These are phyloP conservation scores for Gossypium australe DNA, from an alignment of 345 rosid genomes.

Conservation along the genomic window DNA sequence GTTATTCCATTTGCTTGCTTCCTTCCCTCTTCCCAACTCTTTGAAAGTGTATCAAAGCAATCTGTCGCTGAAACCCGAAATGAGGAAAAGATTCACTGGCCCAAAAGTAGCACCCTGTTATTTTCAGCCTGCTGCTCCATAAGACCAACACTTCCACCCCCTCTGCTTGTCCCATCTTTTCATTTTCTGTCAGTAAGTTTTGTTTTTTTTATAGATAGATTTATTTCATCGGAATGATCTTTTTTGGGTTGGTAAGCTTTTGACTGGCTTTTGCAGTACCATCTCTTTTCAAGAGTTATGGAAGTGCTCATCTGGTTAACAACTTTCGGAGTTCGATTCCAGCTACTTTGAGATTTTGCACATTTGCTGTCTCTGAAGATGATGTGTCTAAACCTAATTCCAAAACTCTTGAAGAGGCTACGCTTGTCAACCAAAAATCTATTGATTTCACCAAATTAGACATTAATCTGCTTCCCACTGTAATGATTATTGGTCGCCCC, in stretches of 20 bases:
- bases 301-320: conserved; percentile 8
- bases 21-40: background rate
- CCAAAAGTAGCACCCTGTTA: background rate
- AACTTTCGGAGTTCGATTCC: conserved; percentile 7
- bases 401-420: conserved; percentile 19
- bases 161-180: conserved; percentile 1
- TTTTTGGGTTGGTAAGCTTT: background rate
- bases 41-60: background rate
- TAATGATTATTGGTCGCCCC: conserved; percentile 85
- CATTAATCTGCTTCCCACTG: conserved; percentile 60
- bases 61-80: background rate
- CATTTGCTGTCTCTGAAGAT: conserved; percentile 22
- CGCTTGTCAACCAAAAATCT: conserved; percentile 33
- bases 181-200: background rate
- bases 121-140: background rate
- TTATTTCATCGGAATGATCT: background rate
- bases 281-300: background rate
- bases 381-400: conserved; percentile 14
- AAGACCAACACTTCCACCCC: background rate
- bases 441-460: conserved; percentile 71
- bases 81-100: background rate
- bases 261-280: conserved; percentile 16
- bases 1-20: background rate
- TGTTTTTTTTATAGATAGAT: background rate
- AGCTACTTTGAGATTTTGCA: conserved; percentile 33